Percentiles rank a stretch among this genome's conserved stretches.
Evolutionary conservation across 2,329 filamentous ascomycete genomes (phyloP).

Genomic region (Venturia nashicola): DNA sequence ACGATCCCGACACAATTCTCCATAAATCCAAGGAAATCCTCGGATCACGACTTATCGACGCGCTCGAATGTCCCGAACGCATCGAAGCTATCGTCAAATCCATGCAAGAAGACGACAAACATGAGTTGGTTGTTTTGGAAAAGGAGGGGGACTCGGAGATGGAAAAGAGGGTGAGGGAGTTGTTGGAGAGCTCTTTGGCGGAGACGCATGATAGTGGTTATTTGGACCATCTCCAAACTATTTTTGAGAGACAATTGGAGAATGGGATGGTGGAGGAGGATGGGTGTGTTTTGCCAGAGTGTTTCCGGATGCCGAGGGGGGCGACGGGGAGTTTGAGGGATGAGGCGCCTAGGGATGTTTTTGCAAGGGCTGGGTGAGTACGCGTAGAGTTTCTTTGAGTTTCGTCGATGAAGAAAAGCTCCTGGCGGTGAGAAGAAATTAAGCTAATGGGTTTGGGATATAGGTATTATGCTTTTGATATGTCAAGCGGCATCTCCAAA

Average conservation of each 20-base stretch:
- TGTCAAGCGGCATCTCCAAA: conserved; percentile 14
- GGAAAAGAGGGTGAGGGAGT: neutral
- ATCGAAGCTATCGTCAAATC: conserved; percentile 7
- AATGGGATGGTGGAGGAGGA: conserved; percentile 12
- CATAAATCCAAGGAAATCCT: conserved; percentile 8
- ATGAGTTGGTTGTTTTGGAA: neutral
- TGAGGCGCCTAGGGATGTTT: conserved; percentile 12
- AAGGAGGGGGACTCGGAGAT: neutral
- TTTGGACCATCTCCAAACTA: neutral
- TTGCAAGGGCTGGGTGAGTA: conserved; percentile 14
- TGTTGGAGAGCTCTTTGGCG: neutral
- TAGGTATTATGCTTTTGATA: conserved; percentile 16
- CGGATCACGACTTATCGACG: conserved; percentile 3
- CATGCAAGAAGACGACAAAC: neutral
- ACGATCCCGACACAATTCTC: conserved; percentile 5
- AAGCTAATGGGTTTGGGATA: too few relatives aligned
- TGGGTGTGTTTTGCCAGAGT: conserved; percentile 16
- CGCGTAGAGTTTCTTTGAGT: too few relatives aligned
- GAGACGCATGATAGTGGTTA: conserved; percentile 2
- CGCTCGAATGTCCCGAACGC: conserved; percentile 10
- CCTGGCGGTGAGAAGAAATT: too few relatives aligned
- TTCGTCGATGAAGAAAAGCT: too few relatives aligned
- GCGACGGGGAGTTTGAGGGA: neutral
- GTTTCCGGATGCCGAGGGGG: conserved; percentile 12
- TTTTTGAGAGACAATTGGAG: neutral